Evolutionary conservation across 495 filamentous ascomycete genomes (phyloP).

Genomic region (Neohortaea acidophila): DNA sequence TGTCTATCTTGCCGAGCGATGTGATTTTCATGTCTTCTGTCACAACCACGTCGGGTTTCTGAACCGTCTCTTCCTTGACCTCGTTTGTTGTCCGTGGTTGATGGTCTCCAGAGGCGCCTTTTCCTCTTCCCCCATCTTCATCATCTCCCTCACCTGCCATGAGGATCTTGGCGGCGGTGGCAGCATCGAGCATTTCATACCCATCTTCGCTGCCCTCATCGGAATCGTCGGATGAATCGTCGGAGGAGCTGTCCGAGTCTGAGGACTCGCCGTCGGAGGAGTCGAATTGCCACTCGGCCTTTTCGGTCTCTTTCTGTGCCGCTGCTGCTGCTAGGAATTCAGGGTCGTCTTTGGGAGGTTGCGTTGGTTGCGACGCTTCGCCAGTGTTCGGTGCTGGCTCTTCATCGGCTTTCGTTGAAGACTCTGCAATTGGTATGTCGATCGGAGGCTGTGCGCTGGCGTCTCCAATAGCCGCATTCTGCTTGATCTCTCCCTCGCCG

Average conservation of each 20-base stretch:
- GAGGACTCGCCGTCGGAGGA: slow-evolving; percentile 44
- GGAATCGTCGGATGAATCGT: slow-evolving; percentile 38
- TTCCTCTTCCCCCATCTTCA: slow-evolving; percentile 33
- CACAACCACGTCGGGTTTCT: slow-evolving; percentile 58
- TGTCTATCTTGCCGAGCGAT: slow-evolving; percentile 55
- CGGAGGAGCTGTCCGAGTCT: slow-evolving; percentile 36
- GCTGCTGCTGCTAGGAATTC: slow-evolving; percentile 29
- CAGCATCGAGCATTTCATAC: slow-evolving; percentile 55
- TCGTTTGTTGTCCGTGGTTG: slow-evolving; percentile 61
- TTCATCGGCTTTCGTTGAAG: background rate
- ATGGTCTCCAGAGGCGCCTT: slow-evolving; percentile 15
- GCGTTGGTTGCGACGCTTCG: background rate
- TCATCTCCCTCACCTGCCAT: slow-evolving; percentile 71
- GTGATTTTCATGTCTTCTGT: slow-evolving; percentile 61
- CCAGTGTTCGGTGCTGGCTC: slow-evolving; percentile 1
- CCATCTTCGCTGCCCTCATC: slow-evolving; percentile 46
- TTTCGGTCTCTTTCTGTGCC: slow-evolving; percentile 40
- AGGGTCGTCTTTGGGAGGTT: slow-evolving; percentile 9
- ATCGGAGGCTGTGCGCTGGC: too few species aligned
- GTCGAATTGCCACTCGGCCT: slow-evolving; percentile 60
- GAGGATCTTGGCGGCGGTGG: slow-evolving; percentile 63
- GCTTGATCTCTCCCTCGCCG: too few species aligned
- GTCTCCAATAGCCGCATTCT: too few species aligned
- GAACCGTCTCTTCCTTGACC: slow-evolving; percentile 46
- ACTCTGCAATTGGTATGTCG: background rate